Base-by-base conservation (phyloP, 139 green algal species). In the Spirogloea muscicola region DNA sequence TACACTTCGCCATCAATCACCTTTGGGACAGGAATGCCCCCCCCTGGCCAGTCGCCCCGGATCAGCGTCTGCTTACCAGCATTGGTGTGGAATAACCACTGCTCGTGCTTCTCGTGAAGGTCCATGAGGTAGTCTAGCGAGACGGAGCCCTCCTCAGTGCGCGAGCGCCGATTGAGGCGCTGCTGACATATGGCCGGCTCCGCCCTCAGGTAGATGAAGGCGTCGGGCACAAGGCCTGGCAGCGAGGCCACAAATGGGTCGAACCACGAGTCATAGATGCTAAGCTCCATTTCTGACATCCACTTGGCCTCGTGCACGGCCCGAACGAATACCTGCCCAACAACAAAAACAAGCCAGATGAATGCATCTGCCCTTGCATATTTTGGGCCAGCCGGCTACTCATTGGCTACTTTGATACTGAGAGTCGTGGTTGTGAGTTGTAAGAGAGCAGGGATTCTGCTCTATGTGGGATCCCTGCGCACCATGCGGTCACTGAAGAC, bases 401-500 rank as follows among this genome's bases (percentile, higher is more conserved):
- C n/a, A n/a, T n/a, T n/a, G n/a, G n/a, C n/a, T n/a, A n/a, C n/a
- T n/a, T n/a, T n/a, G n/a, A n/a, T n/a, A n/a, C n/a, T n/a, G n/a
- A n/a, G n/a, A n/a, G n/a, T n/a, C n/a, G n/a, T n/a, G n/a, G n/a
- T n/a, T n/a, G n/a, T n/a, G n/a, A n/a, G n/a, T n/a, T n/a, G n/a
- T n/a, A n/a, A n/a, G n/a, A n/a, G n/a, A n/a, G n/a, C n/a, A n/a
- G n/a, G n/a, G n/a, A n/a, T n/a, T n/a, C n/a, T n/a, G n/a, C n/a
- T n/a, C n/a, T n/a, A n/a, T n/a, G n/a, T n/a, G 46, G 46, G 46
- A 55, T 55, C 21, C 46, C 21, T 36, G 27, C 67, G 44, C 67
- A 76, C 93, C 91, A 96, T 94, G 34, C 94, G 84, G 74, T 98
- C 94, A 41, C 83, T 91, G 86, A 98, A 98, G n/a, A 98, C 88